phyloP scores from a whole-genome alignment of 2,329 filamentous ascomycete genomes.

The Didymella glomerata region DNA sequence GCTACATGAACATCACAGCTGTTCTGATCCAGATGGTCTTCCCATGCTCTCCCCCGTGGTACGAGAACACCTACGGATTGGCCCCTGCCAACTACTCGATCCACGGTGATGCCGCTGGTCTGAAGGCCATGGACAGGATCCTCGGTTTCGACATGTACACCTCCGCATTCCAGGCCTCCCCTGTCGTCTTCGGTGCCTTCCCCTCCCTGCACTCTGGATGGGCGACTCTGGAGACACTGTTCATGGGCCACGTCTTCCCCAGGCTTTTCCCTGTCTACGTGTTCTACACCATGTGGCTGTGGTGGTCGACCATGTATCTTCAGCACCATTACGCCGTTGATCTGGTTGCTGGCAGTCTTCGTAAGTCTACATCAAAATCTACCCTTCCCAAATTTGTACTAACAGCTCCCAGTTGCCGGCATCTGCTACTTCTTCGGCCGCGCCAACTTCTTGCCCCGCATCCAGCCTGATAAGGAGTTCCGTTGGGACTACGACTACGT shows the following conservation, averaged over 20 bases:
- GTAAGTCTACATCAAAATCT: slow-evolving; percentile 38
- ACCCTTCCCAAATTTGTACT: slow-evolving; percentile 19
- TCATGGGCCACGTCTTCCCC: slow-evolving; percentile 93
- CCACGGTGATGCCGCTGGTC: slow-evolving; percentile 84
- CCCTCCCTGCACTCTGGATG: slow-evolving; percentile 91
- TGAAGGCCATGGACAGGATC: slow-evolving; percentile 88
- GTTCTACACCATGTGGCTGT: slow-evolving; percentile 88
- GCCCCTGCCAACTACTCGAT: slow-evolving; percentile 94
- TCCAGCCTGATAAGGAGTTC: slow-evolving; percentile 84
- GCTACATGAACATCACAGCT: slow-evolving; percentile 89
- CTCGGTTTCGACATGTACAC: slow-evolving; percentile 93
- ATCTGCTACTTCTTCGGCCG: slow-evolving; percentile 84
- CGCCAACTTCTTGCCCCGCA: slow-evolving; percentile 79
- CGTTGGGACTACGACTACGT: slow-evolving; percentile 97
- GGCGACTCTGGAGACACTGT: slow-evolving; percentile 87
- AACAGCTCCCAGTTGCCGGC: slow-evolving; percentile 62
- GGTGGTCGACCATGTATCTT: slow-evolving; percentile 98
- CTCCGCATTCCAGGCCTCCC: slow-evolving; percentile 87
- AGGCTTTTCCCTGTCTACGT: slow-evolving; percentile 81
- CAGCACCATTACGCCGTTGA: slow-evolving; percentile 98
- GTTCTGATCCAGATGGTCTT: slow-evolving; percentile 89
- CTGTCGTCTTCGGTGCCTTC: slow-evolving; percentile 93
- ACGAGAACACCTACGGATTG: slow-evolving; percentile 90
- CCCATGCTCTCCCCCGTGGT: slow-evolving; percentile 96
- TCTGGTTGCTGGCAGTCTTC: slow-evolving; percentile 82